Evolutionary conservation across 2,329 filamentous ascomycete genomes (phyloP).

Genomic region (Aspergillus sojae): DNA sequence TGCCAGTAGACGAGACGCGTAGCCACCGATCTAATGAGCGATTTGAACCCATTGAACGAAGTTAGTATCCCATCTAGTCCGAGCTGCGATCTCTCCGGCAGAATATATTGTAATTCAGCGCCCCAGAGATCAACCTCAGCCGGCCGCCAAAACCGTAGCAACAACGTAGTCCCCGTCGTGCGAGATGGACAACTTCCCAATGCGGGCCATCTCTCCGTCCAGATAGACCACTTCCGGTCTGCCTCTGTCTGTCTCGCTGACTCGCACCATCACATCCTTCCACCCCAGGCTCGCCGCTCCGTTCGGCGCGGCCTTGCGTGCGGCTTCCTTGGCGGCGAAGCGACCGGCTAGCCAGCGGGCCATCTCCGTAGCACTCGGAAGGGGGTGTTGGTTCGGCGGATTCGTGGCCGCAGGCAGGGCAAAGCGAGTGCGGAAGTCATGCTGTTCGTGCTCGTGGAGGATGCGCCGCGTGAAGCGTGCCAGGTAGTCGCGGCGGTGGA

Average conservation of each 20-base stretch:
- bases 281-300: slow-evolving; percentile 61
- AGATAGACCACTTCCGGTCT: slow-evolving; percentile 44
- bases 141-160: slow-evolving; percentile 46
- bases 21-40: not conserved
- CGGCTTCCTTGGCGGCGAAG: slow-evolving; percentile 75
- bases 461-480: slow-evolving; percentile 44
- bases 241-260: slow-evolving; percentile 28
- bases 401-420: slow-evolving; percentile 12
- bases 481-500: slow-evolving; percentile 42
- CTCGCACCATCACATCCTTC: slow-evolving; percentile 59
- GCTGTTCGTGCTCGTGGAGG: slow-evolving; percentile 43
- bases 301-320: slow-evolving; percentile 66
- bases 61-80: not conserved
- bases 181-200: slow-evolving; percentile 76
- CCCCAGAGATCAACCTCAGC: slow-evolving; percentile 20
- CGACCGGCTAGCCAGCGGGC: slow-evolving; percentile 52
- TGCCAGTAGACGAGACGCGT: not conserved
- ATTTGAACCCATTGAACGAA: not conserved
- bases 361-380: slow-evolving; percentile 31
- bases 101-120: not conserved
- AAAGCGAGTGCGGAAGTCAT: slow-evolving; percentile 41
- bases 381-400: not conserved
- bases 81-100: not conserved
- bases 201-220: slow-evolving; percentile 36
- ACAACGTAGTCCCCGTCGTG: slow-evolving; percentile 82